Base-by-base conservation (phyloP, 495 filamentous ascomycete genomes). In the Trypethelium eluteriae region DNA sequence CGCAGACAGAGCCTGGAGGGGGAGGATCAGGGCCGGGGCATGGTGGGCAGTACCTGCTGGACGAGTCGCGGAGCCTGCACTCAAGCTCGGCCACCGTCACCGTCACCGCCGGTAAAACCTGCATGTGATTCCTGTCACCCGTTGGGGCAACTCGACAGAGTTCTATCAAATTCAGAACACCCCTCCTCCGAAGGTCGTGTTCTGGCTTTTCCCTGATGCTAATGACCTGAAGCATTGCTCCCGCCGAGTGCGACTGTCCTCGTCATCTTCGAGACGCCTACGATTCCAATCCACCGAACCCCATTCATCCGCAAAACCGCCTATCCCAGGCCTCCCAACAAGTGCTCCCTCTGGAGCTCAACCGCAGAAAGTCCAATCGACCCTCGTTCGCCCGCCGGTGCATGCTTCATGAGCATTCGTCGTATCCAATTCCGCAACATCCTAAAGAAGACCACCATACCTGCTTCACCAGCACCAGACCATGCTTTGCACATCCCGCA, bases 51-150 rank as follows among this genome's bases (percentile, higher is more conserved):
- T 25, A 25, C 25, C 25, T 25, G 25, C 25, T 25, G 25, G 25
- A 25, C 25, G 25, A 25, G 25, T 25, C 25, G 25, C 25, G 25
- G 25, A 25, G 25, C 25, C 25, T 25, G 25, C 25, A 25, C 36
- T 32, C 11, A n/a, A 59, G 53, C 53, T 59, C 53, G 53, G 53
- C 53, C 53, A 36, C 53, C 53, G 53, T 59, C 53, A 36, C 53
- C 53, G 53, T 59, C 53, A 36, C 53, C 53, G 53, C 53, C 53
- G 53, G 53, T 34, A 34, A 59, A 59, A 59, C 25, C 32, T 59
- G 53, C 53, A 59, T 59, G 53, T 59, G 53, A 59, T 35, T 59
- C 25, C 53, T 59, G 53, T 32, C 53, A 34, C 53, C 32, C 53
- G 49, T 53, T 53, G 25, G 18, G 53, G 25, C 25, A 59, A 59